These are phyloP conservation scores for Dictyostelium purpureum DNA, from an alignment of 78 protist species.

Conservation along the genomic window DNA sequence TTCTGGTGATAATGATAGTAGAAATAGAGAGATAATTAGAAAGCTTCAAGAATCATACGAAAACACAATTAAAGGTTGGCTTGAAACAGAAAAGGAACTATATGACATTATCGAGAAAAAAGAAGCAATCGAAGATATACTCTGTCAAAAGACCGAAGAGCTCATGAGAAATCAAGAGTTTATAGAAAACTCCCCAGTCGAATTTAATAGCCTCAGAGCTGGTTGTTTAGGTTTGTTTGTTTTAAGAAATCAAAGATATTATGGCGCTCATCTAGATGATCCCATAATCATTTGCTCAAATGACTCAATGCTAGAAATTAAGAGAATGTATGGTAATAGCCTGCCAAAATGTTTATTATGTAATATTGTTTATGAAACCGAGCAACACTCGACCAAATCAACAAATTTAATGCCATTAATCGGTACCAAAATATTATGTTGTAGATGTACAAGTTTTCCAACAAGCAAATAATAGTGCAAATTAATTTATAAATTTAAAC, in stretches of 20 bases:
- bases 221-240: conserved; percentile 15
- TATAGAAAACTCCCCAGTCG: background rate
- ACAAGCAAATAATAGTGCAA: no score
- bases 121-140: background rate
- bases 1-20: background rate
- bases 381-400: conserved; percentile 21
- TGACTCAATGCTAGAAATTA: conserved; percentile 33
- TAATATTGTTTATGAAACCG: background rate
- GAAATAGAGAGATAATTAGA: conserved; percentile 6
- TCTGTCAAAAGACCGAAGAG: conserved; percentile 17
- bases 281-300: conserved; percentile 6
- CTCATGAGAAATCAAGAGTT: conserved; percentile 16
- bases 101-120: background rate
- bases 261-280: conserved; percentile 30
- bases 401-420: conserved; percentile 1
- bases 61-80: conserved; percentile 15
- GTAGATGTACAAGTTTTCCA: conserved; percentile 16
- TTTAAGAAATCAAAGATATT: conserved; percentile 13
- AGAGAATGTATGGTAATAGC: conserved; percentile 2
- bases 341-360: conserved; percentile 28
- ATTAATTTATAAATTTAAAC: no score
- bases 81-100: conserved; percentile 16
- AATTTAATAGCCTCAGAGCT: background rate
- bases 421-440: conserved; percentile 27
- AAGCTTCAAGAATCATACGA: conserved; percentile 9